Conservation (phyloP, 1,284 basidiomycete species). For the Puccinia triticina region DNA sequence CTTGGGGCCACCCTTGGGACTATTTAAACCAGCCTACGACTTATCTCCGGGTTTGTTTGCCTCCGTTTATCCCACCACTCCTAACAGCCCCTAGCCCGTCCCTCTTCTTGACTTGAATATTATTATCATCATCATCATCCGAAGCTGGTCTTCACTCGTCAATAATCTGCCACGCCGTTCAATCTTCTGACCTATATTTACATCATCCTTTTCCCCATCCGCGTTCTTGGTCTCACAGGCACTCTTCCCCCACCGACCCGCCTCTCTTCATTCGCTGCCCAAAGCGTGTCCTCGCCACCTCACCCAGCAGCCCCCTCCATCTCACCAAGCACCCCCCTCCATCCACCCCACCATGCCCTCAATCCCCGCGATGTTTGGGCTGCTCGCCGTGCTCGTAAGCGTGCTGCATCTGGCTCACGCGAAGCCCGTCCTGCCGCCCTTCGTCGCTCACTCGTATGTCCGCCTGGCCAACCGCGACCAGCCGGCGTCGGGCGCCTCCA, state of each 20-base stretch:
- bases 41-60: slow-evolving; percentile 24
- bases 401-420: not conserved
- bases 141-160: slow-evolving; percentile 18
- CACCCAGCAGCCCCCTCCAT: too few relatives aligned
- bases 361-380: too few relatives aligned
- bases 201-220: not conserved
- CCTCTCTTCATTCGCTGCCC: not conserved
- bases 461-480: not conserved
- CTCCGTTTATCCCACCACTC: not conserved
- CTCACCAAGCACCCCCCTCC: not conserved
- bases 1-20: not conserved
- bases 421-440: not conserved
- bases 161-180: not conserved
- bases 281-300: too few relatives aligned
- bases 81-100: not conserved
- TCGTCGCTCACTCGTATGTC: not conserved
- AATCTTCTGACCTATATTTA: slow-evolving; percentile 6
- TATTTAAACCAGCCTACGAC: slow-evolving; percentile 6
- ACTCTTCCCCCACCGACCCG: not conserved
- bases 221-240: not conserved
- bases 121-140: not conserved
- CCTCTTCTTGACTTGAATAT: not conserved
- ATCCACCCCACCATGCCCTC: not conserved
- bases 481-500: not conserved
- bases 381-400: not conserved